Evolutionary conservation across 495 filamentous ascomycete species (phyloP).

Genomic region (Trypethelium eluteriae): DNA sequence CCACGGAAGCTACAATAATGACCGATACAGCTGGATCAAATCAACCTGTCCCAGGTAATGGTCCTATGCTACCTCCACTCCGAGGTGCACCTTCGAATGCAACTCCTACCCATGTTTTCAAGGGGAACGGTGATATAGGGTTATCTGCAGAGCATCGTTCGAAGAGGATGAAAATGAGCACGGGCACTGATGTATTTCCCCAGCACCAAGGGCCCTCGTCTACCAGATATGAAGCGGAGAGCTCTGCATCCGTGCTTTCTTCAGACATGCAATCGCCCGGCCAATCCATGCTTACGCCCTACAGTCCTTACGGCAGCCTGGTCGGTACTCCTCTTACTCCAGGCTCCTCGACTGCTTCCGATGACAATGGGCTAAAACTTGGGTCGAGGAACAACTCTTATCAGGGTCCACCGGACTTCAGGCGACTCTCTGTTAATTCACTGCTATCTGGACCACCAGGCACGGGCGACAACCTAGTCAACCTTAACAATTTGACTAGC

Average conservation of each 20-base stretch:
- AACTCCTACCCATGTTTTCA: neutral
- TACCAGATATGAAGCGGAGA: neutral
- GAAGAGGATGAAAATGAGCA: constrained; percentile 4
- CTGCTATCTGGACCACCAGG: constrained; percentile 31
- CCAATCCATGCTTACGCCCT: constrained; percentile 7
- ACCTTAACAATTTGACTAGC: neutral
- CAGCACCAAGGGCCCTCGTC: neutral
- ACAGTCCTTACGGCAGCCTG: constrained; percentile 19
- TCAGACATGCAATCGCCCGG: constrained; percentile 9
- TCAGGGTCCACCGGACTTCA: constrained; percentile 27
- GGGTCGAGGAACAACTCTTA: neutral
- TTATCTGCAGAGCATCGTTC: constrained; percentile 1
- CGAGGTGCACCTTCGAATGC: neutral
- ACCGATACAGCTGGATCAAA: neutral
- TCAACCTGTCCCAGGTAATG: neutral
- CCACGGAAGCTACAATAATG: neutral
- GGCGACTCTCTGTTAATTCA: constrained; percentile 36
- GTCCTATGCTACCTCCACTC: constrained; percentile 6
- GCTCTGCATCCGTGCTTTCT: constrained; percentile 1
- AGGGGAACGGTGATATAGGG: neutral
- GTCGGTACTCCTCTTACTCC: constrained; percentile 26
- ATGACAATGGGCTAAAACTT: constrained; percentile 11
- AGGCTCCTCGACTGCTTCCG: constrained; percentile 22
- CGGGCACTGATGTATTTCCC: neutral
- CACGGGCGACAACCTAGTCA: constrained; percentile 13